Evolutionary conservation across 139 green algal genomes (phyloP).

Genomic region (Chlorokybus atmophyticus): DNA sequence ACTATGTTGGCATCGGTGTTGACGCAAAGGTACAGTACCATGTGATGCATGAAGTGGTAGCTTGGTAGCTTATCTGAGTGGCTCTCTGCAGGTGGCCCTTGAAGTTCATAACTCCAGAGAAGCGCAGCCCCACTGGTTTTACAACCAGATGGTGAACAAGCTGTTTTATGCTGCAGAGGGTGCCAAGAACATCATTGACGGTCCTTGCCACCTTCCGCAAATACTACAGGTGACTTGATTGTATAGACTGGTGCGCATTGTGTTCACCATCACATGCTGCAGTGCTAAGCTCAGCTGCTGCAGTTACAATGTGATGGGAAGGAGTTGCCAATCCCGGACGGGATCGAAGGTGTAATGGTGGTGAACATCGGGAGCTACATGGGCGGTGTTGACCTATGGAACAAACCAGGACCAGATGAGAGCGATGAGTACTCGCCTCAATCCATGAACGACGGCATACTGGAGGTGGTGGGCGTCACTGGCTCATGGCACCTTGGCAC

Average conservation of each 20-base stretch:
- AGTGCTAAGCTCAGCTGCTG: constrained; percentile 37
- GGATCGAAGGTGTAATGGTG: constrained; percentile 8
- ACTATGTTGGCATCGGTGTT: constrained; percentile 42
- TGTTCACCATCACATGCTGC: constrained; percentile 36
- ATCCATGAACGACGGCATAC: too few species aligned
- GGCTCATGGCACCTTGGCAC: constrained; percentile 59
- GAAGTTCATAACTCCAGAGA: constrained; percentile 60
- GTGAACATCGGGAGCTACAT: constrained; percentile 30
- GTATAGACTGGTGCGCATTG: too few species aligned
- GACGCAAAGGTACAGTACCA: too few species aligned
- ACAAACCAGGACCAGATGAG: too few species aligned
- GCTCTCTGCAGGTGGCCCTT: too few species aligned
- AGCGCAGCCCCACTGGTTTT: constrained; percentile 27
- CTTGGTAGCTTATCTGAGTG: too few species aligned
- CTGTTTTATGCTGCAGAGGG: constrained; percentile 63
- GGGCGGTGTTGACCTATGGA: constrained; percentile 27
- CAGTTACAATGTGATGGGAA: background rate
- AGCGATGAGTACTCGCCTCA: too few species aligned
- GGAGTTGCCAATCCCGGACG: background rate
- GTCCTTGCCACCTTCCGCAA: too few species aligned
- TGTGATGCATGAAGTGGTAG: too few species aligned
- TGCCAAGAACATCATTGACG: constrained; percentile 53
- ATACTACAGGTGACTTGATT: too few species aligned
- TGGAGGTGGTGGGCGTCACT: constrained; percentile 59
- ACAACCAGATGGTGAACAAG: constrained; percentile 43